Conservation (phyloP, 441 rosid species). For the Erysimum cheiri region DNA sequence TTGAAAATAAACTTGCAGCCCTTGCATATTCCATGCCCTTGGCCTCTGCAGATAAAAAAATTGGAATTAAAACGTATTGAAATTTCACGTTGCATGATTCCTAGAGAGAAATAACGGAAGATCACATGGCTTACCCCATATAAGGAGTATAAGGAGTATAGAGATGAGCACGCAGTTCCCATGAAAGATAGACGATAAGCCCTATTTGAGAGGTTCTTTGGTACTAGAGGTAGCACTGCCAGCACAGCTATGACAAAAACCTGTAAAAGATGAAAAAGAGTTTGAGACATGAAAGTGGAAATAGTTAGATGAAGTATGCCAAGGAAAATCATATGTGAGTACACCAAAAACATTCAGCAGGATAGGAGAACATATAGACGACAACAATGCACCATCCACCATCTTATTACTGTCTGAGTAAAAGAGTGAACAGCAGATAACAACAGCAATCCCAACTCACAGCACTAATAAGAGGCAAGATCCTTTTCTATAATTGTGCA, state of each 20-base stretch:
- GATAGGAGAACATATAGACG: neutral
- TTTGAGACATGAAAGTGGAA: neutral
- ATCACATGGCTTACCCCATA: conserved; percentile 71
- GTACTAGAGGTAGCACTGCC: conserved; percentile 84
- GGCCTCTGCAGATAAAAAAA: conserved; percentile 66
- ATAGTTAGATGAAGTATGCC: neutral
- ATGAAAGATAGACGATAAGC: conserved; percentile 89
- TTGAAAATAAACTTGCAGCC: conserved; percentile 80
- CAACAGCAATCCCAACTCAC: conserved; percentile 15
- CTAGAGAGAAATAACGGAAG: conserved; percentile 21
- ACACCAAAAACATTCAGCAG: conserved; percentile 9
- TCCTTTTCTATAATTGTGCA: neutral
- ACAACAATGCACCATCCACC: conserved; percentile 1
- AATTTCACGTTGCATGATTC: conserved; percentile 19
- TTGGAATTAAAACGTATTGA: conserved; percentile 30
- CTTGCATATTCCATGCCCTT: conserved; percentile 89
- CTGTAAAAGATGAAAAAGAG: conserved; percentile 50
- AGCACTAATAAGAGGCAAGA: conserved; percentile 10
- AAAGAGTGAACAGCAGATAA: conserved; percentile 2
- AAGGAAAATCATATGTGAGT: neutral
- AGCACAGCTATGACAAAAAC: conserved; percentile 89
- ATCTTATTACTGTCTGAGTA: neutral
- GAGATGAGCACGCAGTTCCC: conserved; percentile 89
- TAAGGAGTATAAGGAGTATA: conserved; percentile 79
- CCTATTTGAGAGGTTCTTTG: conserved; percentile 75